Evolutionary conservation across 106 monocot species (phyloP), one percentile per base, ranked within the genome.

Genomic region (Platanthera zijinensis): DNA sequence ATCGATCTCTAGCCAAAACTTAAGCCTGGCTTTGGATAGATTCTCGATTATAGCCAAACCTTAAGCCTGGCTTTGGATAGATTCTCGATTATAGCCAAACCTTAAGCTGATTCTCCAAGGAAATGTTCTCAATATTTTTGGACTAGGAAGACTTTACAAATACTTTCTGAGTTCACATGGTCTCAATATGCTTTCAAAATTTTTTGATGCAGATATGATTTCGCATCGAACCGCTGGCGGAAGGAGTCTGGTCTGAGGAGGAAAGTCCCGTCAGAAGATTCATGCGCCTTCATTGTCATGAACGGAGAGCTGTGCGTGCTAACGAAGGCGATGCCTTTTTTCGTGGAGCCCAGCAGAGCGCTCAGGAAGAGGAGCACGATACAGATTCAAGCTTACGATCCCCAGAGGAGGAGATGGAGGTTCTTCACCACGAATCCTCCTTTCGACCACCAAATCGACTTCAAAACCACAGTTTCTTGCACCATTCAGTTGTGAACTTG

Each of bases 271-370:
- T 49, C 15, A 18, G 82, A 82, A 14, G 82, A 88, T 39, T 84
- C 89, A 0, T 93, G 90, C 78, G 84, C 85, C 10, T 96, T 96
- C 75, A 82, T 85, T 61, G 85, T 89, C 9, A 81, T 93, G 84
- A 84, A 89, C 52, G 89, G 89, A 46, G 90, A 90, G 67, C 73
- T 96, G 39, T 85, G 86, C 30, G 89, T 96, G 76, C 82, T 96
- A 25, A 85, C 85, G 45, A 73, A 84, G 71, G 52, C 72, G 66
- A 17, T 22, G 22, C 62, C 48, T 30, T 57, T 50, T 10, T 2
- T 25, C 0, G 72, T 52, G 0, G 75, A 87, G 47, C 54, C 50
- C 5, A 52, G 82, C 57, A 83, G 79, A 72, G 39, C 53, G 12
- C 71, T 72, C 14, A 92, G 82, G 80, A 90, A 80, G 66, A 85